phyloP scores from a whole-genome alignment of 176 grass and related monocot genomes.

The Aegilops sharonensis region DNA sequence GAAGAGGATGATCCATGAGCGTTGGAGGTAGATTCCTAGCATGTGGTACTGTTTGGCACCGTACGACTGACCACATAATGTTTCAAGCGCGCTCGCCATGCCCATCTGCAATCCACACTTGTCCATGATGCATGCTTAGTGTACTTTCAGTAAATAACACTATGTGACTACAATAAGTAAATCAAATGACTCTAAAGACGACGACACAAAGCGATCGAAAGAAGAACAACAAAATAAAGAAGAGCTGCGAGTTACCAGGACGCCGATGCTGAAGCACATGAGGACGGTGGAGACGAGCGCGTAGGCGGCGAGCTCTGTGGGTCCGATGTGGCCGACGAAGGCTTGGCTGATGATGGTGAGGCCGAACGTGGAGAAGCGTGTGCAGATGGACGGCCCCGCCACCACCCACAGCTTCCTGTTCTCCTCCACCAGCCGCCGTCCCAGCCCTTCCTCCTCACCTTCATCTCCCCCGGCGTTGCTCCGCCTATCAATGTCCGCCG shows the following conservation, averaged over 20 bases:
- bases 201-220: too few species aligned
- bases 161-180: too few species aligned
- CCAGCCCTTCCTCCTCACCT: not conserved
- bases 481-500: not conserved
- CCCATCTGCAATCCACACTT: conserved; percentile 41
- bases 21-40: conserved; percentile 75
- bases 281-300: conserved; percentile 77
- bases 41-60: conserved; percentile 68
- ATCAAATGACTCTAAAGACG: too few species aligned
- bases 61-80: conserved; percentile 69
- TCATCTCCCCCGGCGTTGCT: too few species aligned
- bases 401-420: conserved; percentile 88
- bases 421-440: conserved; percentile 46
- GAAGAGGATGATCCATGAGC: conserved; percentile 69
- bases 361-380: conserved; percentile 76
- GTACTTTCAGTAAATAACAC: too few species aligned
- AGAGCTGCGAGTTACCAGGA: conserved; percentile 39
- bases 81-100: conserved; percentile 83
- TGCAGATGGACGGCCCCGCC: conserved; percentile 76
- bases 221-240: too few species aligned
- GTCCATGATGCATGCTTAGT: not conserved
- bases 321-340: conserved; percentile 78
- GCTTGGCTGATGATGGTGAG: conserved; percentile 90
- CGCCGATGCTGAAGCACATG: conserved; percentile 71
- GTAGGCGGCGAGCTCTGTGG: conserved; percentile 83